phyloP scores from a whole-genome alignment of 78 protist species.

The Paratrimastix pyriformis region DNA sequence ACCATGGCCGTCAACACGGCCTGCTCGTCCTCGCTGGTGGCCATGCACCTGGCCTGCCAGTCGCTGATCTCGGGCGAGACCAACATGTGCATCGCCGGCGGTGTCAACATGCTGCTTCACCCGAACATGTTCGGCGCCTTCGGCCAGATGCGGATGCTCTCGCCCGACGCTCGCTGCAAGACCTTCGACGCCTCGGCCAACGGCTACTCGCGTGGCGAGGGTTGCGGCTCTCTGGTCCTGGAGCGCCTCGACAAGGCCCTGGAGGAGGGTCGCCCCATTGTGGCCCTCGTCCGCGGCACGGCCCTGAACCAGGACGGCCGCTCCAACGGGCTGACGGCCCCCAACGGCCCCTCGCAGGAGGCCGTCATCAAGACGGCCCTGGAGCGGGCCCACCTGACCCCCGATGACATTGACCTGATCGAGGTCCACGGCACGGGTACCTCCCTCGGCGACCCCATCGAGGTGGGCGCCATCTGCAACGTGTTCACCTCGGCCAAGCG shows the following conservation, averaged over 20 bases:
- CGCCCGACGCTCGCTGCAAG: background rate
- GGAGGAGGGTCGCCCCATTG: background rate
- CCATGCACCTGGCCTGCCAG: background rate
- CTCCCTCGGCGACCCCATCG: background rate
- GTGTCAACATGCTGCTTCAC: background rate
- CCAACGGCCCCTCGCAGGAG: too few species aligned
- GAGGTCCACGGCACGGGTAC: background rate
- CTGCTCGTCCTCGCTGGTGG: background rate
- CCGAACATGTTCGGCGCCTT: too few species aligned
- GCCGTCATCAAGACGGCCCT: too few species aligned
- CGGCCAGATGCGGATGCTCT: background rate
- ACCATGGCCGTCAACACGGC: background rate
- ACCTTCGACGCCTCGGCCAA: background rate
- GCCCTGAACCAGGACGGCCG: background rate
- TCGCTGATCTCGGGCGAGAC: background rate
- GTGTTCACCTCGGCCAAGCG: too few species aligned
- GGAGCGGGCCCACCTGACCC: too few species aligned
- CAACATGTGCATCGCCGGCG: background rate
- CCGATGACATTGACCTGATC: background rate
- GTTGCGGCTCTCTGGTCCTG: background rate
- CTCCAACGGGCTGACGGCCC: too few species aligned
- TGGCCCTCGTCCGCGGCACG: background rate
- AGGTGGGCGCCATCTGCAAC: background rate
- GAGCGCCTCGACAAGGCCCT: background rate
- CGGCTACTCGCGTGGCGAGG: background rate